These are phyloP conservation scores for Microdochium bolleyi DNA, from an alignment of 2,329 filamentous ascomycete genomes.

Conservation along the genomic window DNA sequence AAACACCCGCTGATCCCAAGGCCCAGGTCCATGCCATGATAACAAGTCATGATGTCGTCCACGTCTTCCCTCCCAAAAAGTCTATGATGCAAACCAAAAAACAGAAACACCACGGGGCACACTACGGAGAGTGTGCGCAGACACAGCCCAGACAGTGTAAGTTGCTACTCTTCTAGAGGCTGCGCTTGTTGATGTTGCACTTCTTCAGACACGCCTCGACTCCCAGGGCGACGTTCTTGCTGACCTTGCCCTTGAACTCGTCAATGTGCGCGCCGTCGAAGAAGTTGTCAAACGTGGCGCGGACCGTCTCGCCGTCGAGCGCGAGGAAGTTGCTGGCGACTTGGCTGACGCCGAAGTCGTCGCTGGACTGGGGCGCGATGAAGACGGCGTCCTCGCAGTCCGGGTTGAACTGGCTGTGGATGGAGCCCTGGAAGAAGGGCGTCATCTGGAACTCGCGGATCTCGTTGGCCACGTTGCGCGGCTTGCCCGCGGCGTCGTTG, in stretches of 20 bases:
- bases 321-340: slow-evolving; percentile 40
- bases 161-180: too few relatives aligned
- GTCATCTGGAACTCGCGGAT: slow-evolving; percentile 39
- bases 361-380: slow-evolving; percentile 37
- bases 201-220: slow-evolving; percentile 34
- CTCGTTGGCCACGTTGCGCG: slow-evolving; percentile 24
- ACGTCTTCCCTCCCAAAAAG: too few relatives aligned
- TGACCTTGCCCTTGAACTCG: slow-evolving; percentile 22
- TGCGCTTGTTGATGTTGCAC: slow-evolving; percentile 26
- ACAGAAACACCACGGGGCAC: too few relatives aligned
- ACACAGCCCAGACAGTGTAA: too few relatives aligned
- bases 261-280: slow-evolving; percentile 29
- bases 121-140: too few relatives aligned
- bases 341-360: slow-evolving; percentile 45
- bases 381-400: slow-evolving; percentile 41
- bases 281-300: slow-evolving; percentile 35
- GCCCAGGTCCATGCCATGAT: too few relatives aligned
- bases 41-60: too few relatives aligned
- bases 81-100: too few relatives aligned
- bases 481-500: slow-evolving; percentile 23
- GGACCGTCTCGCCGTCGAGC: slow-evolving; percentile 34
- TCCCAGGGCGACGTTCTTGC: slow-evolving; percentile 33
- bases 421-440: slow-evolving; percentile 43
- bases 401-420: slow-evolving; percentile 51
- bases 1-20: too few relatives aligned